Evolutionary conservation across 2,329 filamentous ascomycete species (phyloP), one percentile per base, ranked within the genome.

Genomic region (Myriosclerotinia scirpicola): DNA sequence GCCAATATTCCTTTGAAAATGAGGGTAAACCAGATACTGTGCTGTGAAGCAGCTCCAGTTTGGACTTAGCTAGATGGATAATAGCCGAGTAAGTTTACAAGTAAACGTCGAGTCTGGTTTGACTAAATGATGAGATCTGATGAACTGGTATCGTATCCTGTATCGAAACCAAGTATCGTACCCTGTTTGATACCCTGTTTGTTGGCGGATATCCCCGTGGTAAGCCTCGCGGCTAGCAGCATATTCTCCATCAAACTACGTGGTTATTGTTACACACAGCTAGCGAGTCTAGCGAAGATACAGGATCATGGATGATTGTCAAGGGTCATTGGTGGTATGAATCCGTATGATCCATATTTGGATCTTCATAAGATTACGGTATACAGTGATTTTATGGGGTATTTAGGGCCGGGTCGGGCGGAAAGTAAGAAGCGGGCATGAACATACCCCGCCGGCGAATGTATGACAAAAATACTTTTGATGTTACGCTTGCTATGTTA

Each of bases 221-320:
- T 14, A 46, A 17, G 15, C 30, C 42, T 60, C 42, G 48, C 56
- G 56, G 56, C 42, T 60, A 20, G 30, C 56, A 48, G 56, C 56
- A 60, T 60, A 22, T 48, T 48, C 56, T 30, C n/a, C 42, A 40
- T 54, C 20, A 38, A 54, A 22, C 34, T 22, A 22, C 30, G 5
- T 34, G 30, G 30, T 34, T 34, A 34, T 34, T 34, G 20, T 50
- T 50, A 22, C 8, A 12, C 20, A 5, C 6, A 20, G 22, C 11
- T 22, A 50, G 11, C n/a, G n/a, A 50, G 8, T 12, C 17, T 50
- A 9, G n/a, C 7, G 44, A 46, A n/a, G 20, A 46, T n/a, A n/a
- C 6, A 46, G 17, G 15, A 20, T 20, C 8, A n/a, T 12, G 22
- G 11, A 50, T 2, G 46, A 50, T 22, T 22, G 20, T 50, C 46